Percentiles rank a stretch among this genome's conserved stretches.
Conservation (phyloP, 2,329 filamentous ascomycete genomes). For the Penicillium capsulatum region DNA sequence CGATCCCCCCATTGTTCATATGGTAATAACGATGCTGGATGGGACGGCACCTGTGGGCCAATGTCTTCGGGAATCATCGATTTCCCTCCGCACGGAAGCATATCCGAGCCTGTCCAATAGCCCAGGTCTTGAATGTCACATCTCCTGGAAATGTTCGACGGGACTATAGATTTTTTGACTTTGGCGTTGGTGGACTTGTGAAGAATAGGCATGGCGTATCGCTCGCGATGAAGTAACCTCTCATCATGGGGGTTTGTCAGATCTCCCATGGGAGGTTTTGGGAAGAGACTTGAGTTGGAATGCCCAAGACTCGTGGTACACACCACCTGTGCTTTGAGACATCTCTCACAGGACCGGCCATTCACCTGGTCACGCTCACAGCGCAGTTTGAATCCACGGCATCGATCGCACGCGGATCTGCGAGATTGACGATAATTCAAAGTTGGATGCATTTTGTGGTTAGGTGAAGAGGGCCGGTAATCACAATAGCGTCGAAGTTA, state of each 20-base stretch:
- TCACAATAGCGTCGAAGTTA: neutral
- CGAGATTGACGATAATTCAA: constrained; percentile 22
- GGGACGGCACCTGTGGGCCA: neutral
- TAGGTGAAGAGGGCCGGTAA: neutral
- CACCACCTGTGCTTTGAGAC: constrained; percentile 22
- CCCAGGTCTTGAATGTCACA: neutral
- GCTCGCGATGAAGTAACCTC: neutral
- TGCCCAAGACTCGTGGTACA: constrained; percentile 21
- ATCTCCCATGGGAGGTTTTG: neutral
- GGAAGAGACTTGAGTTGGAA: constrained; percentile 6
- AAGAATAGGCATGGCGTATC: constrained; percentile 10
- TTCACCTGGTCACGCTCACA: constrained; percentile 21
- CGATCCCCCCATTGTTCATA: constrained; percentile 8
- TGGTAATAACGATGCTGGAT: neutral
- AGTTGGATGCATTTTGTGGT: constrained; percentile 14
- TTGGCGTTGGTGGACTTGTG: constrained; percentile 10
- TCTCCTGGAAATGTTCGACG: neutral
- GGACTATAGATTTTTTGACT: constrained; percentile 7
- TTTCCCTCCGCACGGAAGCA: neutral
- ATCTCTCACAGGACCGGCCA: constrained; percentile 22
- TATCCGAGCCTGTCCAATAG: constrained; percentile 4
- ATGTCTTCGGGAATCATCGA: neutral
- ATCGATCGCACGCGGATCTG: constrained; percentile 23
- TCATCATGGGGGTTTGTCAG: constrained; percentile 4
- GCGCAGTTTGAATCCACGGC: constrained; percentile 23